phyloP scores from a whole-genome alignment of 768 basidiomycete genomes.

The Dentipellis fragilis region DNA sequence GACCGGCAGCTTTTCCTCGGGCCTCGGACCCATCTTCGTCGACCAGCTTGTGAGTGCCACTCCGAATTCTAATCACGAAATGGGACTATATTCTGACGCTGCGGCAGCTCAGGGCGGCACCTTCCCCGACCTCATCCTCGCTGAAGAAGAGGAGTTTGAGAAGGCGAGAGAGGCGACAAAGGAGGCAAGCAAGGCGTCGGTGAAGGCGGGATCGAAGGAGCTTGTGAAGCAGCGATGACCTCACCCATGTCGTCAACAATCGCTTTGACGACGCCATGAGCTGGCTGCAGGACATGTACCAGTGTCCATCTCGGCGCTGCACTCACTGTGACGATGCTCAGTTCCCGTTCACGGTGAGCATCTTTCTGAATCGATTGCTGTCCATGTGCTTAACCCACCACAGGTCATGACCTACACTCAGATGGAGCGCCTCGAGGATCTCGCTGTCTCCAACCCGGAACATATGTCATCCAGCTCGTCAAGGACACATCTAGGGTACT shows the following conservation, averaged over 20 bases:
- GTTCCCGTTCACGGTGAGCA: constrained; percentile 86
- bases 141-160: constrained; percentile 96
- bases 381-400: constrained; percentile 1
- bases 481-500: constrained; percentile 83
- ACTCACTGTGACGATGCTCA: constrained; percentile 92
- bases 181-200: constrained; percentile 80
- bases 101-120: constrained; percentile 52
- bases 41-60: constrained; percentile 65
- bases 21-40: constrained; percentile 79
- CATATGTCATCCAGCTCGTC: constrained; percentile 80
- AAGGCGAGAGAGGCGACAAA: constrained; percentile 81
- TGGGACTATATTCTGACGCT: constrained; percentile 1
- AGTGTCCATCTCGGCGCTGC: constrained; percentile 86
- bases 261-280: constrained; percentile 94
- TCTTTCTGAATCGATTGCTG: background rate
- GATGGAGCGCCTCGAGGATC: constrained; percentile 90
- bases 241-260: constrained; percentile 90
- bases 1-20: constrained; percentile 93
- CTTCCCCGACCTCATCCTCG: constrained; percentile 93
- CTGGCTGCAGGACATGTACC: constrained; percentile 89
- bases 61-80: background rate
- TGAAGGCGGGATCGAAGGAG: constrained; percentile 60
- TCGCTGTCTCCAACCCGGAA: constrained; percentile 73
- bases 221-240: constrained; percentile 83
- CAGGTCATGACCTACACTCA: constrained; percentile 92